Conservation (phyloP, 164 flowering plant species). For the Akebia trifoliata region DNA sequence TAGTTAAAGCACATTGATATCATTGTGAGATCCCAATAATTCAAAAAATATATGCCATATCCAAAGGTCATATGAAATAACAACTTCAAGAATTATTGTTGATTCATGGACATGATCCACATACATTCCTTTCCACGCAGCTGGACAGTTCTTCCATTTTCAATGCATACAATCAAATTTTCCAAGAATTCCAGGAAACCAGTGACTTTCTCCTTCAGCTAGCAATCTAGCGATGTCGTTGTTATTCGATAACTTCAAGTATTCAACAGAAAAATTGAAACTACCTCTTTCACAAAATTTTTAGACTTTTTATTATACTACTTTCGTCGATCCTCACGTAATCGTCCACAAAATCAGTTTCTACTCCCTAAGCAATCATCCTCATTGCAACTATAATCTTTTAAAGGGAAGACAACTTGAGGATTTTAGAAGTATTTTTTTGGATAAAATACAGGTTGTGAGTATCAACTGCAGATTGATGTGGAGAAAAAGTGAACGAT, state of each 20-base stretch:
- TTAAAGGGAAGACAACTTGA: too few relatives aligned
- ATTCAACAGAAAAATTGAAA: not conserved
- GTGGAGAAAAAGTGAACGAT: not conserved
- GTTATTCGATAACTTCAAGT: not conserved
- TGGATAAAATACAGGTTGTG: too few relatives aligned
- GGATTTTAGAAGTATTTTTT: too few relatives aligned
- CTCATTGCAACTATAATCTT: not conserved
- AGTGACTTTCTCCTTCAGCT: not conserved
- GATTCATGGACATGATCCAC: not conserved
- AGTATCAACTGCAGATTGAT: not conserved
- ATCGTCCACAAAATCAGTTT: constrained; percentile 2
- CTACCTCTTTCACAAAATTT: not conserved
- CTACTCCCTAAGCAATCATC: constrained; percentile 5
- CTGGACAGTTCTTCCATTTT: too few relatives aligned
- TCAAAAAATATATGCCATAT: constrained; percentile 1
- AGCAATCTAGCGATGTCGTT: constrained; percentile 1
- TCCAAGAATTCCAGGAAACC: constrained; percentile 4
- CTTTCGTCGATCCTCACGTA: too few relatives aligned
- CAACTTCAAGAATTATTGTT: constrained; percentile 1
- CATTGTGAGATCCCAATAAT: not conserved
- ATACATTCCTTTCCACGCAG: not conserved
- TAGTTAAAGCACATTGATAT: not conserved
- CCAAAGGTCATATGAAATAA: constrained; percentile 3
- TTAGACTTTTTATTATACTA: not conserved
- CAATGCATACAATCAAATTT: not conserved